Evolutionary conservation across 1,284 basidiomycete species (phyloP), one percentile per base, ranked within the genome.

Genomic region (Mrakiaceae sp.): DNA sequence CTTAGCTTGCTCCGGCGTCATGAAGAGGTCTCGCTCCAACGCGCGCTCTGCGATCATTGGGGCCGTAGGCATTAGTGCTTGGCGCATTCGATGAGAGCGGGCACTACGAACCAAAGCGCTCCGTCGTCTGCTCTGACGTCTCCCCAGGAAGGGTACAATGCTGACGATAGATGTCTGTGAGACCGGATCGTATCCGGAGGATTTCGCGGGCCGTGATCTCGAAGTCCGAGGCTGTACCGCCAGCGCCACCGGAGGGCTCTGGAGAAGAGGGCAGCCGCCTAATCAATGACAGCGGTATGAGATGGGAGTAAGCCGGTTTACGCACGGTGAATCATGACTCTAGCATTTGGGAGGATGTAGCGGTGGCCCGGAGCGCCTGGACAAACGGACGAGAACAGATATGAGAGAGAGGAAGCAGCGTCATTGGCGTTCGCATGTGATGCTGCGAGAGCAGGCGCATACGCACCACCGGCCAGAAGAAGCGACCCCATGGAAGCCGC

Each of bases 241-340:
- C 87, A 47, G 92, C 91, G 48, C 92, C 93, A 59, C 93, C 92
- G 27, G 90, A 94, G 0, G 92, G 93, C 77, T 96, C 91, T 95
- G 9, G 12, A 57, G 49, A 55, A 11, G 43, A 46, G 39, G 9
- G 16, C 14, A 2, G 39, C 27, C 27, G 27, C 27, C 27, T 27
- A 27, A 27, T 27, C 27, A 27, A 27, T 27, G 27, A 9, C 9
- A 40, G 40, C 2, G 58, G 14, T 39, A 65, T 66, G 51, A 65
- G 16, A 62, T 57, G 67, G 68, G 67, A 65, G 58, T 52, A 57
- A 54, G 47, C 47, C 42, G 27, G 27, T 27, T 27, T 27, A 80
- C 90, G 74, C 75, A 92, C 91, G 92, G 75, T 96, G 92, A 62
- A 96, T 96, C 92, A 96, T 96, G 70, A 96, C 90, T 72, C 87